A percentile compares a stretch with the other conserved stretches of the same genome.
phyloP scores from a whole-genome alignment of 2,329 filamentous ascomycete species.

The Calcarisporium arbuscula region DNA sequence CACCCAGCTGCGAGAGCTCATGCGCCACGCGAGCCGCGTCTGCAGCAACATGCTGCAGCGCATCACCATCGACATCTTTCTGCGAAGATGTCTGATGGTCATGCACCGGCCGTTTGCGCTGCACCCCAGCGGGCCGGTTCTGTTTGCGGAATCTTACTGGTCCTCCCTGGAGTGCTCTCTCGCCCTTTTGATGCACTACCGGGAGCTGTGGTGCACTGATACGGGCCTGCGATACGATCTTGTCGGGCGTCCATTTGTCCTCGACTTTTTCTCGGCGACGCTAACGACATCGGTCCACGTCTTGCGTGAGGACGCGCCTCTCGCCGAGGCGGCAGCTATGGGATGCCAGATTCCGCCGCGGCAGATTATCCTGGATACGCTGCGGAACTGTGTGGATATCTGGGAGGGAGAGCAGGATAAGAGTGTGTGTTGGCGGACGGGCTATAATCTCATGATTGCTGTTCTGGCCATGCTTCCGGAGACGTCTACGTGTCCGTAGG shows the following conservation, averaged over 20 bases:
- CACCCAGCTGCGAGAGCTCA: conserved; percentile 24
- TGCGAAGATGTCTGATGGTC: conserved; percentile 28
- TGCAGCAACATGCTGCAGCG: conserved; percentile 23
- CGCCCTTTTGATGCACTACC: conserved; percentile 27
- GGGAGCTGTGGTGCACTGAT: conserved; percentile 26
- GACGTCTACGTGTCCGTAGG: too few relatives aligned
- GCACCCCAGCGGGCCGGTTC: conserved; percentile 22
- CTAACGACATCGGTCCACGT: conserved; percentile 28
- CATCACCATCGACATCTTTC: conserved; percentile 27
- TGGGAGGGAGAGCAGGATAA: conserved; percentile 28
- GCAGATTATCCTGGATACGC: conserved; percentile 27
- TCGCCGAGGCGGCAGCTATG: conserved; percentile 19
- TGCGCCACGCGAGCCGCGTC: conserved; percentile 21
- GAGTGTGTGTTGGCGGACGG: conserved; percentile 28
- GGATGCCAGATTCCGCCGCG: conserved; percentile 25
- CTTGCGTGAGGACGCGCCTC: conserved; percentile 25
- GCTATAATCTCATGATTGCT: conserved; percentile 23
- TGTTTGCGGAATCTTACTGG: conserved; percentile 30
- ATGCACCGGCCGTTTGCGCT: conserved; percentile 29
- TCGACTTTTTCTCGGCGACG: conserved; percentile 29
- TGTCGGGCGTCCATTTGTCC: conserved; percentile 25
- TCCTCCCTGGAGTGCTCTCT: conserved; percentile 29
- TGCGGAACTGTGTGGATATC: conserved; percentile 26
- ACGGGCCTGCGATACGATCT: conserved; percentile 19
- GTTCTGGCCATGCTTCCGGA: conserved; percentile 20